Evolutionary conservation across 2,329 filamentous ascomycete genomes (phyloP).

Genomic region (Epichloe glyceriae): DNA sequence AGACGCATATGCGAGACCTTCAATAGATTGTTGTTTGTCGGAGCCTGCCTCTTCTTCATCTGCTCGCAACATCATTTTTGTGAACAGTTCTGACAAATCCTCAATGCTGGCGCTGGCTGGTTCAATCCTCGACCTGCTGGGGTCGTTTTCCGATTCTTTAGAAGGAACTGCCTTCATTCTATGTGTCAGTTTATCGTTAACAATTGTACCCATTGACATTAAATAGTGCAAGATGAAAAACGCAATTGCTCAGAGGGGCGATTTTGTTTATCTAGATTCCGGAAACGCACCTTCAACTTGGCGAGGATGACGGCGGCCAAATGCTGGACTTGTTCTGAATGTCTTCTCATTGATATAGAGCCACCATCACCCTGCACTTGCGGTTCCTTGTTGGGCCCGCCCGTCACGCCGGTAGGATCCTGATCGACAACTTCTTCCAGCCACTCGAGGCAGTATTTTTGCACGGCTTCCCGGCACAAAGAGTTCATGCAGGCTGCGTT

Average conservation of each 20-base stretch:
- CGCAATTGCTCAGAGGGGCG: not conserved
- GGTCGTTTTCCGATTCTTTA: conserved; percentile 25
- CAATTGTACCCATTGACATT: conserved; percentile 6
- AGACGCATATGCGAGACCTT: conserved; percentile 86
- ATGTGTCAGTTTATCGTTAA: conserved; percentile 35
- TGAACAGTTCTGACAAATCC: conserved; percentile 51
- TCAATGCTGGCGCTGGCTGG: conserved; percentile 49
- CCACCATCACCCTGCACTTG: conserved; percentile 46
- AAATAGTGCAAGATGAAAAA: not conserved
- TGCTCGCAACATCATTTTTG: conserved; percentile 49
- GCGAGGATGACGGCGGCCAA: conserved; percentile 64
- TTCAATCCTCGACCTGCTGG: conserved; percentile 32
- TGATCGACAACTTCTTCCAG: conserved; percentile 71
- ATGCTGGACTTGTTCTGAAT: conserved; percentile 49
- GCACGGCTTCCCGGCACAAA: conserved; percentile 68
- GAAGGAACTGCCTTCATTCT: conserved; percentile 41
- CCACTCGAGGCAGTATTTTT: conserved; percentile 77
- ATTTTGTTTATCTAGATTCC: not conserved
- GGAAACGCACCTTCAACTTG: conserved; percentile 44
- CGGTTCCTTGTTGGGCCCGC: conserved; percentile 36
- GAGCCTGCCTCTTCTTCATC: conserved; percentile 36
- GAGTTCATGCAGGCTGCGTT: conserved; percentile 84
- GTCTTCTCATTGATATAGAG: conserved; percentile 46
- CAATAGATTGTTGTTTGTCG: conserved; percentile 59
- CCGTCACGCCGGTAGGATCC: conserved; percentile 44